Percentiles rank a stretch among this genome's conserved stretches.
These are phyloP conservation scores for Acanthamoeba sp. DNA, from an alignment of 208 protist genomes.

Conservation along the genomic window DNA sequence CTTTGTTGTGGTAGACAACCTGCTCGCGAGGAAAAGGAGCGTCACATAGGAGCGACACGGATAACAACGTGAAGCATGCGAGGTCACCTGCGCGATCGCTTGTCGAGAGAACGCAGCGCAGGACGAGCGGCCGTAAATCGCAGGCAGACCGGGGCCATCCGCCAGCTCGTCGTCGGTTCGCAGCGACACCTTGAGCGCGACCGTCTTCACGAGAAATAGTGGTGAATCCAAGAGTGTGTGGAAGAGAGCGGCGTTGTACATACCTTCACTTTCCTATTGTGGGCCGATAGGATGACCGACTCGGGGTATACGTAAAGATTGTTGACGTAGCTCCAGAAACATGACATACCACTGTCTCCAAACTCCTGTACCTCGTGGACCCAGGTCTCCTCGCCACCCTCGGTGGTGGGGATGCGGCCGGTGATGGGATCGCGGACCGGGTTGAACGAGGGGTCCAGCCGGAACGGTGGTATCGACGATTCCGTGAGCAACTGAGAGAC, in stretches of 20 bases:
- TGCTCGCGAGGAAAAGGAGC: neutral
- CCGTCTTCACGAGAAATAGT: neutral
- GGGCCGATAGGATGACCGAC: conserved; percentile 54
- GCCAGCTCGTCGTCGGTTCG: neutral
- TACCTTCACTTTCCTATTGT: conserved; percentile 74
- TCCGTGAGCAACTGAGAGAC: conserved; percentile 12
- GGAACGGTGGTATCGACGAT: neutral
- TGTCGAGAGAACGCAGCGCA: conserved; percentile 36
- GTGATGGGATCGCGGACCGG: conserved; percentile 36
- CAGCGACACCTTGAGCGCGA: conserved; percentile 65
- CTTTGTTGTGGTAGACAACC: conserved; percentile 69
- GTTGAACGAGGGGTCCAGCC: conserved; percentile 51
- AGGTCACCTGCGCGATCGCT: neutral
- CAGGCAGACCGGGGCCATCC: neutral
- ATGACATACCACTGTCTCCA: neutral
- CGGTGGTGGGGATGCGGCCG: conserved; percentile 1
- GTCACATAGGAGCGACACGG: neutral
- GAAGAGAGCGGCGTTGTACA: no score
- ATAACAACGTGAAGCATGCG: no score
- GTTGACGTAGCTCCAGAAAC: conserved; percentile 75
- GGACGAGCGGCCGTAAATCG: conserved; percentile 44
- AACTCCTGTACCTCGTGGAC: conserved; percentile 64
- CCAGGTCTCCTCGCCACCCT: conserved; percentile 27
- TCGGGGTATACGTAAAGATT: conserved; percentile 76
- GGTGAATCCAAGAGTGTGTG: no score